Evolutionary conservation across 768 basidiomycete genomes (phyloP).

Genomic region (Leccinellum albellum): DNA sequence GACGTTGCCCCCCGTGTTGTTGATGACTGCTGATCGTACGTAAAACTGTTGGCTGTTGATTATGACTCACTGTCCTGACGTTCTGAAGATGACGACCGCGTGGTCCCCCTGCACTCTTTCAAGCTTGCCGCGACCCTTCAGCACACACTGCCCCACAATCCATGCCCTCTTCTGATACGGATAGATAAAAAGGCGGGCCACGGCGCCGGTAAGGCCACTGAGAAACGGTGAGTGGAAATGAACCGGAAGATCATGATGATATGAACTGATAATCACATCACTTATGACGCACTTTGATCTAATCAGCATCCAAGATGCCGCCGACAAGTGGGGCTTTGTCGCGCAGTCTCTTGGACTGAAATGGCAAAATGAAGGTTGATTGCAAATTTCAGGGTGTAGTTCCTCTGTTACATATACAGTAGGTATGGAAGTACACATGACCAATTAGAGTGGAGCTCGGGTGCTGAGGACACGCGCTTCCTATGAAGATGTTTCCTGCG

Average conservation of each 20-base stretch:
- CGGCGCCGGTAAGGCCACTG: conserved; percentile 75
- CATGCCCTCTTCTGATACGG: conserved; percentile 68
- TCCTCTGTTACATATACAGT: background rate
- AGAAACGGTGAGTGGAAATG: conserved; percentile 46
- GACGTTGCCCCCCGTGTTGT: conserved; percentile 62
- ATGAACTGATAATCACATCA: background rate
- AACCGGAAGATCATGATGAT: background rate
- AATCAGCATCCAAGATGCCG: conserved; percentile 66
- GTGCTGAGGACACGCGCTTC: background rate
- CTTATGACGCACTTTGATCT: background rate
- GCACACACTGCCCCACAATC: conserved; percentile 58
- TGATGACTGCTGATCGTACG: conserved; percentile 83
- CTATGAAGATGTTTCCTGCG: background rate
- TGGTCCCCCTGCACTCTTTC: conserved; percentile 85
- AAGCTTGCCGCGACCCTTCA: conserved; percentile 80
- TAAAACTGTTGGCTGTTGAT: conserved; percentile 7
- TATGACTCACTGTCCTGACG: conserved; percentile 3
- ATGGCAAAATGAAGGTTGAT: conserved; percentile 26
- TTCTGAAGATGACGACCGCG: conserved; percentile 70
- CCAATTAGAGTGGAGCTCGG: background rate
- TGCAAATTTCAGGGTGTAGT: background rate
- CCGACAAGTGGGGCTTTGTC: conserved; percentile 76
- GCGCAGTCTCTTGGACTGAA: conserved; percentile 59
- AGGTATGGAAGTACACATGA: background rate
- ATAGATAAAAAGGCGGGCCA: conserved; percentile 81